Evolutionary conservation across 169 alveolate species (phyloP), one percentile per base, ranked within the genome.

Genomic region (Babesia ovata): DNA sequence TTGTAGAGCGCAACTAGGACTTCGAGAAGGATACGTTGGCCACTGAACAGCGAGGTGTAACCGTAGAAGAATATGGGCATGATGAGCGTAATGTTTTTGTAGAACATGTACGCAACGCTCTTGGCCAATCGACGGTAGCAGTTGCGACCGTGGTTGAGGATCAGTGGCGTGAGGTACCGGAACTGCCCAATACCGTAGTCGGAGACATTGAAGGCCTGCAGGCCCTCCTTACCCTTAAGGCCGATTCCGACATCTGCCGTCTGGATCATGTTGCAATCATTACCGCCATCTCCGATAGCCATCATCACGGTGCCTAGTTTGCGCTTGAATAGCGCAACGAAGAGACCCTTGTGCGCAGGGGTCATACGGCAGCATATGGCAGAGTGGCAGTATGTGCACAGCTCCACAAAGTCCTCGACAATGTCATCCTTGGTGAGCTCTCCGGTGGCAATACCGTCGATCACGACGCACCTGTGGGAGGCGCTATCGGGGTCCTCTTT

Each of bases 261-360:
- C 84, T 95, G 93, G 45, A 98, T 95, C 99, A 98, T 98, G 26
- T 98, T 96, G 33, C 98, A 99, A 87, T 98, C 99, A 93, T 98
- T 97, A 13, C 98, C 99, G n/a, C 99, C 99, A 85, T 98, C 99
- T 19, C 99, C 99, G 36, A 95, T 86, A 26, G 98, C 97, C 61
- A 81, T 60, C 39, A 71, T 71, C 22, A 81, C 73, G 17, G 48
- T 73, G 24, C 63, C 63, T 14, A 71, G 52, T 24, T 45, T 72
- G 8, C 39, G 13, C 69, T 72, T 72, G 36, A 81, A 69, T 14
- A 81, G 49, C 0, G 52, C 48, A 8, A 81, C 88, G 45, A 81
- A 62, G 29, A 70, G 36, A 0, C 88, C 88, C 60, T 81, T 81
- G 50, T 70, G 75, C 53, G 77, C 66, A 22, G 88, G 88, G 9